A percentile compares a stretch with the other conserved stretches of the same genome.
phyloP scores from a whole-genome alignment of 352 stramenopile species.

The Globisporangium ultimum region DNA sequence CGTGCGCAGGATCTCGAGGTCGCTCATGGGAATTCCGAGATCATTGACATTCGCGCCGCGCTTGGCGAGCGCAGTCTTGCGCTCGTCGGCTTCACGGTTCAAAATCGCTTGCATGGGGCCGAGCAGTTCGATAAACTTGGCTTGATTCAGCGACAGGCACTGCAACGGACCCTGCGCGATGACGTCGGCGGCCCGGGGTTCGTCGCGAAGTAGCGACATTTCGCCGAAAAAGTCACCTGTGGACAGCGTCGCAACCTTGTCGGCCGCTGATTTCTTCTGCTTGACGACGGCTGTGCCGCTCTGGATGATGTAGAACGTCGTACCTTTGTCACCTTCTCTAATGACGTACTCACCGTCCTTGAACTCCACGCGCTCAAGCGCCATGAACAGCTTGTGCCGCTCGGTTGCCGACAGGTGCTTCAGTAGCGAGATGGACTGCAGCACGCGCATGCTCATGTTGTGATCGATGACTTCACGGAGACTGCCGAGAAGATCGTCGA shows the following conservation, averaged over 20 bases:
- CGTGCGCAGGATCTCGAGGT: slow-evolving; percentile 83
- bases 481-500: slow-evolving; percentile 90
- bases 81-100: slow-evolving; percentile 62
- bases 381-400: slow-evolving; percentile 60
- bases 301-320: slow-evolving; percentile 83
- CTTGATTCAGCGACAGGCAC: slow-evolving; percentile 86
- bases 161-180: slow-evolving; percentile 73
- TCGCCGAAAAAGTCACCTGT: slow-evolving; percentile 65
- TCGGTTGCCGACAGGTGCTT: slow-evolving; percentile 61
- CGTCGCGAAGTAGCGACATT: slow-evolving; percentile 64
- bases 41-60: too few relatives aligned
- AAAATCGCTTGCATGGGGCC: slow-evolving; percentile 71
- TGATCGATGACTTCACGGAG: slow-evolving; percentile 89
- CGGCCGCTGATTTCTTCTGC: slow-evolving; percentile 24
- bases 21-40: slow-evolving; percentile 43
- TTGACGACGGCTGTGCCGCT: slow-evolving; percentile 54
- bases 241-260: slow-evolving; percentile 55
- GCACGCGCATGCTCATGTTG: slow-evolving; percentile 81
- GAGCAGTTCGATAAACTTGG: slow-evolving; percentile 84
- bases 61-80: slow-evolving; percentile 28
- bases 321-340: slow-evolving; percentile 62
- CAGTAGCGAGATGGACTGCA: slow-evolving; percentile 71
- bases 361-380: slow-evolving; percentile 49
- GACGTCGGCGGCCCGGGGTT: slow-evolving; percentile 61
- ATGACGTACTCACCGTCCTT: slow-evolving; percentile 56